Percentiles rank a stretch among this genome's conserved stretches.
These are phyloP conservation scores for Phytophthora vignae DNA, from an alignment of 352 stramenopile species.

Conservation along the genomic window DNA sequence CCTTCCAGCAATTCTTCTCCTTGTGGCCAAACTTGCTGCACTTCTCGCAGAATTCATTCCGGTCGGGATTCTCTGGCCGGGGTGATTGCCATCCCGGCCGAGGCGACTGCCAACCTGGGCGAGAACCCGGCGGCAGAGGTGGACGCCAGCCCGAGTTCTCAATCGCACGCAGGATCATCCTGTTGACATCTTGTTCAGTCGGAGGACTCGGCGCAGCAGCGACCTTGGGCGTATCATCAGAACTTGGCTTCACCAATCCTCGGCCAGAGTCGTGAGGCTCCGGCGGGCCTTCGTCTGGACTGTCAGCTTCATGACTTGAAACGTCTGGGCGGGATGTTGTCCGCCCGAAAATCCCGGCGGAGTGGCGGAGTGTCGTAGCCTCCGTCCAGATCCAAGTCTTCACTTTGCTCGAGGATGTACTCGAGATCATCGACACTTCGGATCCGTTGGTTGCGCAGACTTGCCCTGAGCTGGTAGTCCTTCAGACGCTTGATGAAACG, in stretches of 20 bases:
- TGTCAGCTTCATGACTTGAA: background rate
- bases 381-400: background rate
- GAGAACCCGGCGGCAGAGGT: background rate
- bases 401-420: conserved; percentile 1
- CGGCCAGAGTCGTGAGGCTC: background rate
- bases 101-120: background rate
- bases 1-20: background rate
- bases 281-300: background rate
- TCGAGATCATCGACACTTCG: background rate
- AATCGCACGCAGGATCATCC: background rate
- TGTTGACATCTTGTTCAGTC: background rate
- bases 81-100: background rate
- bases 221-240: background rate
- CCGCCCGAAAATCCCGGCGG: background rate
- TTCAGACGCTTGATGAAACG: conserved; percentile 8
- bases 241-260: background rate
- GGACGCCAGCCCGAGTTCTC: background rate
- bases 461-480: background rate
- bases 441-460: background rate
- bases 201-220: background rate
- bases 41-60: background rate
- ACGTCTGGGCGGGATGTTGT: background rate
- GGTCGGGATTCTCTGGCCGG: background rate
- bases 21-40: conserved; percentile 1
- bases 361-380: background rate